Percentiles rank a stretch among this genome's conserved stretches.
Conservation (phyloP, 345 rosid species). For the Salix dunnii region DNA sequence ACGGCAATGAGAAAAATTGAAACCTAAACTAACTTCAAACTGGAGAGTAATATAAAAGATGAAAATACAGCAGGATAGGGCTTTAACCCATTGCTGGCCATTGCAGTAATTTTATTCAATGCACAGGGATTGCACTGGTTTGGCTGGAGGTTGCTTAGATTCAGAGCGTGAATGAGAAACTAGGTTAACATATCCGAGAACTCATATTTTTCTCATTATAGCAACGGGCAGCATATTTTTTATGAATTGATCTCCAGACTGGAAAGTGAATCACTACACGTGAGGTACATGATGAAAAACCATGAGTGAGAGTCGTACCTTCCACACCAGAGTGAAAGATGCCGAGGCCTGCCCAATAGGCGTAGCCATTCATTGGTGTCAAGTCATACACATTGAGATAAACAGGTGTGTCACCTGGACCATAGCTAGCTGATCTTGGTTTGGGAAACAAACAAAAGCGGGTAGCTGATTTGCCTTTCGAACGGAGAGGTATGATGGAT, state of each 20-base stretch:
- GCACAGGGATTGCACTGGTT: not conserved
- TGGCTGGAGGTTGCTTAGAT: not conserved
- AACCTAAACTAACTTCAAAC: not conserved
- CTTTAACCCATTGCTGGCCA: not conserved
- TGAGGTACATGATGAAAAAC: not conserved
- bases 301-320: conserved; percentile 12
- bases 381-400: conserved; percentile 34
- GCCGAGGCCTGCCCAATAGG: conserved; percentile 37
- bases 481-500: conserved; percentile 26
- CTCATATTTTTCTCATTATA: not conserved
- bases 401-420: conserved; percentile 27
- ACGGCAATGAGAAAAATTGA: conserved; percentile 1
- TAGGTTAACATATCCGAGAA: not conserved
- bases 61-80: not conserved
- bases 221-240: not conserved
- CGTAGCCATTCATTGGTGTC: conserved; percentile 36
- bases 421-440: conserved; percentile 19
- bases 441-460: conserved; percentile 33
- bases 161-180: not conserved
- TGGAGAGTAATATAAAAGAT: not conserved
- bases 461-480: conserved; percentile 27
- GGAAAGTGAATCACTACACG: not conserved
- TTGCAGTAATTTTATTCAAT: not conserved
- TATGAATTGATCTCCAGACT: not conserved
- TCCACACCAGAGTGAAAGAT: conserved; percentile 37